Base-by-base conservation (phyloP, 2,329 filamentous ascomycete species). In the Phialophora expanda region DNA sequence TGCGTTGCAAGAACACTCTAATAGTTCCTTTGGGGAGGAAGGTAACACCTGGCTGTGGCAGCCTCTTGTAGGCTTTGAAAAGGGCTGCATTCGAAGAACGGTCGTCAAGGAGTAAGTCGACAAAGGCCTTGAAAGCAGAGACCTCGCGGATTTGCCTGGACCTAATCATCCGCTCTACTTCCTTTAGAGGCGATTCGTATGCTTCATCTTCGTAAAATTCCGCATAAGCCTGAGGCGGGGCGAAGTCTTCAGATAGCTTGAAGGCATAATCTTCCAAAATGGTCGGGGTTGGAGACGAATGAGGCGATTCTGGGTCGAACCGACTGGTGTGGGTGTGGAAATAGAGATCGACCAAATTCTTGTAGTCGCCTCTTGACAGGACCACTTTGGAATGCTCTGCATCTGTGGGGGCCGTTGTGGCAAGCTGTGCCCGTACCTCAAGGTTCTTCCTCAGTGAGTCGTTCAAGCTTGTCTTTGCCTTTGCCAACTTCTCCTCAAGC, bases 1-100 rank as follows among this genome's bases (percentile, higher is more conserved):
- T 85, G 50, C 88, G 85, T 62, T 85, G 86, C 60, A 96, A 80
- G 22, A 96, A 80, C 7, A 81, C 77, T 61, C 88, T 87, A 20
- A 93, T 85, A 56, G 87, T 78, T 4, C 74, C 66, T 22, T 78
- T 75, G 1, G 78, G 76, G 6, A 89, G 76, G 65, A 83, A 83
- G 9, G 81, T 75, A 0, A 87, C 79, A 28, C 85, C 82, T 0
- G 86, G 87, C 4, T 78, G 73, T 2, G 82, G 84, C 5, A 89
- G 77, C 17, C 76, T 73, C 67, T 79, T 78, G 74, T 88, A 89
- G 0, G 81, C 76, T 14, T 80, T 74, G 73, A 83, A 89, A 4
- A 88, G 73, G 11, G 79, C 76, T 56, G 83, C 78, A 64, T 83
- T 83, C 3, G 79, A 77, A 44, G 79, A 78, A 20, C 76, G 73